Evolutionary conservation across 208 protist genomes (phyloP).

Genomic region (Leishmania major): DNA sequence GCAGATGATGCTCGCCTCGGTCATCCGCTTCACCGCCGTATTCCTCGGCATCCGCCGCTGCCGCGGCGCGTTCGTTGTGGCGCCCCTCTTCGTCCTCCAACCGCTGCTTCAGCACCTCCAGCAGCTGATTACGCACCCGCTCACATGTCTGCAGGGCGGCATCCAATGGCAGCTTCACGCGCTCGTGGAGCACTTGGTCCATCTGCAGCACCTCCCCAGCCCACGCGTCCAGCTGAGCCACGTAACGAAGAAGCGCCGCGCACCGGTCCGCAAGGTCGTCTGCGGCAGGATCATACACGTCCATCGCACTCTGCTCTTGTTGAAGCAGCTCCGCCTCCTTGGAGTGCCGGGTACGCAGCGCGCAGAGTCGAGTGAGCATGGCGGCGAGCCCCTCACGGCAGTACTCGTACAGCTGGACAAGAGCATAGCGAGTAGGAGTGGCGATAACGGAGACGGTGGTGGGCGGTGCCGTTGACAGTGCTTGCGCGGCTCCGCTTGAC

Average conservation of each 20-base stretch:
- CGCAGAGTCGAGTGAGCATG: constrained; percentile 45
- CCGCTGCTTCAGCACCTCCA: constrained; percentile 43
- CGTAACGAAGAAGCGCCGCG: constrained; percentile 30
- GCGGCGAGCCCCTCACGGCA: constrained; percentile 31
- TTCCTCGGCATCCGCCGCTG: neutral
- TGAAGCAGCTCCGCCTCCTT: constrained; percentile 39
- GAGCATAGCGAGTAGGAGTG: constrained; percentile 37
- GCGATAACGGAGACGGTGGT: constrained; percentile 32
- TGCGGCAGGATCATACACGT: constrained; percentile 51
- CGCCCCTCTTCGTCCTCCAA: constrained; percentile 24
- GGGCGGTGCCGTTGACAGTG: neutral
- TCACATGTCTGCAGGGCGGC: constrained; percentile 28
- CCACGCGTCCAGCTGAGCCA: constrained; percentile 36
- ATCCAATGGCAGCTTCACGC: constrained; percentile 32
- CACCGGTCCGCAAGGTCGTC: constrained; percentile 31
- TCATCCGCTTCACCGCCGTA: constrained; percentile 6
- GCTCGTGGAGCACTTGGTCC: constrained; percentile 35
- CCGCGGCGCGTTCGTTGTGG: neutral
- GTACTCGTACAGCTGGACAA: constrained; percentile 47
- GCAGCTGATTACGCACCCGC: constrained; percentile 34
- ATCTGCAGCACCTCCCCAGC: constrained; percentile 21
- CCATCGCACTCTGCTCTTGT: constrained; percentile 27
- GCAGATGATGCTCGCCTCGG: neutral
- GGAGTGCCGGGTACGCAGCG: constrained; percentile 38
- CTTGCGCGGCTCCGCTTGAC: neutral